Base-by-base conservation (phyloP, 371 early-diverging fungal species). In the Rhizopus delemar region DNA sequence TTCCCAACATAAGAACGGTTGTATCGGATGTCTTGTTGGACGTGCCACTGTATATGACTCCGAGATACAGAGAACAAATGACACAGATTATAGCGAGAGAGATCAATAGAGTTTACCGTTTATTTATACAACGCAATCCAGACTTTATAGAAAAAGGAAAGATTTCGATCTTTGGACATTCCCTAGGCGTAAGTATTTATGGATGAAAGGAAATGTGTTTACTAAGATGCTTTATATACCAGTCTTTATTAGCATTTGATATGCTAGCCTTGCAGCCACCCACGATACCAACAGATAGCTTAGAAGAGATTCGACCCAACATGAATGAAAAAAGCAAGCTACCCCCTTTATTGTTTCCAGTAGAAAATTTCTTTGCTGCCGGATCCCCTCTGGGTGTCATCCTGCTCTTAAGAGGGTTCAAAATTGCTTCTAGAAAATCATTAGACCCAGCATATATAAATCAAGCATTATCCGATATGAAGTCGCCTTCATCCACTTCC, bases 1-100 rank as follows among this genome's bases (percentile, higher is more conserved):
- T 92, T 12, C 92, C 92, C 7, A 86, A 88, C 46, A 88, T 94
- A 33, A 80, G 94, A 32, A 87, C 80, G 70, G 69, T 92, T 29
- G 89, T 92, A 2, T 88, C 90, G 2, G 92, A 93, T 69, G 90
- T 93, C 0, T 71, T 91, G 15, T 71, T 92, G 67, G 94, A 92
- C 63, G 91, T 93, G 0, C 77, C 91, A 9, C 69, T 92, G 4
- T 94, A 94, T 60, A 88, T 93, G 86, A 91, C 91, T 4, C 90
- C 90, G 4, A 82, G 73, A 65, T 91, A 90, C 56, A 85, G 90
- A 16, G 87, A 89, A 59, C 81, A 89, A 57, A 92, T 94, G 90
- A 83, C 90, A 51, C 74, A 74, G 35, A 82, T 87, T 11, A 87
- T 92, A 45, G 76, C 91, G 11, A 75, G 74, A 11, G 93, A 92